Evolutionary conservation across 2,329 filamentous ascomycete species (phyloP).

Genomic region (Esteya vermicola): DNA sequence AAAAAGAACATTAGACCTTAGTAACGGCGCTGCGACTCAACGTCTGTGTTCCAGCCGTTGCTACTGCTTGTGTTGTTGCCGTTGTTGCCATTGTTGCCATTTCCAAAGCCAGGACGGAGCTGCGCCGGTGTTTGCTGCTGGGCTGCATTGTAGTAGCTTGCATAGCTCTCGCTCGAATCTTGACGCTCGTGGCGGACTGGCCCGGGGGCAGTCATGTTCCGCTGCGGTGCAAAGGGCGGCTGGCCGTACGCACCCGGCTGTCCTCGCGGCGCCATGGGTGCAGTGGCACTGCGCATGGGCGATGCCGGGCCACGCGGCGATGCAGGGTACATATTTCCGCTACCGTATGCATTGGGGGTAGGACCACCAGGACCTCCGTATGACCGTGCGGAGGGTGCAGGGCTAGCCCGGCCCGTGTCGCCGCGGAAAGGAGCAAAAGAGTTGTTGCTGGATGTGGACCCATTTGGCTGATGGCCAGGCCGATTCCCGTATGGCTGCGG

Average conservation of each 20-base stretch:
- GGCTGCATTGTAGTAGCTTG: slow-evolving; percentile 8
- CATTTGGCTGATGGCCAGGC: too few relatives aligned
- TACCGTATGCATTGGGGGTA: too few relatives aligned
- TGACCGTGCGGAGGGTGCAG: slow-evolving; percentile 14
- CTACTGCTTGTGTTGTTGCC: slow-evolving; percentile 1
- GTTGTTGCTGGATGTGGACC: background rate
- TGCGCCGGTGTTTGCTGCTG: background rate
- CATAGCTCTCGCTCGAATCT: slow-evolving; percentile 8
- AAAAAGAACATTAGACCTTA: slow-evolving; percentile 3
- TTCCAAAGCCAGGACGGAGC: too few relatives aligned
- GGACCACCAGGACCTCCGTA: too few relatives aligned
- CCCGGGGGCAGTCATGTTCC: slow-evolving; percentile 20
- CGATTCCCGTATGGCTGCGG: background rate
- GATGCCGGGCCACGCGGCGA: slow-evolving; percentile 6
- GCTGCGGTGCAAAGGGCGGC: slow-evolving; percentile 12
- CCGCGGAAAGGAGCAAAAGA: background rate
- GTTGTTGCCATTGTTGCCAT: background rate
- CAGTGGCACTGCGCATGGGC: slow-evolving; percentile 16
- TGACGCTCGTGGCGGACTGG: slow-evolving; percentile 9
- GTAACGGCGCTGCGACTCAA: slow-evolving; percentile 11
- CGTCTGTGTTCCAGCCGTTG: slow-evolving; percentile 9
- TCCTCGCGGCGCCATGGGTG: slow-evolving; percentile 11
- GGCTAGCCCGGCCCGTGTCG: slow-evolving; percentile 14
- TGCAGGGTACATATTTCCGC: too few relatives aligned
- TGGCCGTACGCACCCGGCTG: background rate